Base-by-base conservation (phyloP, 345 rosid genomes). In the Eucalyptus brandiana region DNA sequence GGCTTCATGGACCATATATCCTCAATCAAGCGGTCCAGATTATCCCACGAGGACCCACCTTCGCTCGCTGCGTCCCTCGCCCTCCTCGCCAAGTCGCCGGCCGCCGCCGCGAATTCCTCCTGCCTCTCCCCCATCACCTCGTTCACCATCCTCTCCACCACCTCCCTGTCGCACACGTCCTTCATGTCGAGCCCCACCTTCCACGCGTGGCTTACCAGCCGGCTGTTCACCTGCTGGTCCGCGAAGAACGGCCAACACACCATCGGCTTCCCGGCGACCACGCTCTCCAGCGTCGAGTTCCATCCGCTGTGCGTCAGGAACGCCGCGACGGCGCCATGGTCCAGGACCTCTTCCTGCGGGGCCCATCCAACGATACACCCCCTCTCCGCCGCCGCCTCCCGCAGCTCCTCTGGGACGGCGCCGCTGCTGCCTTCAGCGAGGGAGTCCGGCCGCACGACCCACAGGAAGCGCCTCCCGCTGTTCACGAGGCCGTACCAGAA, bases 241-340 rank as follows among this genome's bases (percentile, higher is more conserved):
- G 93, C 95, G 45, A 92, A 91, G 58, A 87, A 92, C 24, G 98
- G 97, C 95, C 95, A 96, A 34, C 98, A 94, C 48, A 96, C 91
- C 98, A 96, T 96, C 2, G 98, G 98, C 86, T 95, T 95, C 1
- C 97, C 96, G 1, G 93, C 94, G 1, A 89, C 91, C 4, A 95
- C 87, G 89, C 97, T 94, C 90, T 97, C 99, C 89, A 96, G 26
- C 1, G 96, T 96, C 3, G 98, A 97, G 92, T 97, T 97, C 98
- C 98, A 95, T 12, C 98, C 97, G 67, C 93, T 92, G 49, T 96
- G 98, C 3, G 98, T 96, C 58, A 96, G 87, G 80, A 97, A 96
- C 44, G 95, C 96, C 9, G 95, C 96, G 0, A 92, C 37, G 2
- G 99, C 94, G 10, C 44, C 53, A 89, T 96, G 99, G 9, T 80